Percentiles rank a stretch among this genome's conserved stretches.
Conservation (phyloP, 257 asterid species). For the Coffea canephora region DNA sequence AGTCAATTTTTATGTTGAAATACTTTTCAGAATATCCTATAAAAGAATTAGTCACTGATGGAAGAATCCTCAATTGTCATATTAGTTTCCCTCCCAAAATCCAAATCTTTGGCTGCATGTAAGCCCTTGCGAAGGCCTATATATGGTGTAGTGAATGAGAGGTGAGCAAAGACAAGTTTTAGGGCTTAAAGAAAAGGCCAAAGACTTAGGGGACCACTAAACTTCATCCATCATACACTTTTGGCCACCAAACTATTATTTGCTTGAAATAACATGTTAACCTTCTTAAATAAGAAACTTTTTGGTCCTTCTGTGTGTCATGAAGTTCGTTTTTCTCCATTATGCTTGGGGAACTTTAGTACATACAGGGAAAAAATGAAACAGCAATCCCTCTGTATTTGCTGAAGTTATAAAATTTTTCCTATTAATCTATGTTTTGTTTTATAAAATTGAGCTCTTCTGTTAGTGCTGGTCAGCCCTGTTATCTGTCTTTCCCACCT, state of each 20-base stretch:
- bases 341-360: not conserved
- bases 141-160: not conserved
- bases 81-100: not conserved
- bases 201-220: not conserved
- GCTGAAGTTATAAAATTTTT: not conserved
- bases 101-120: not conserved
- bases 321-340: not conserved
- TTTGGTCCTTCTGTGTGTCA: not conserved
- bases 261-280: not conserved
- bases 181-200: not conserved
- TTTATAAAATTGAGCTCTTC: not conserved
- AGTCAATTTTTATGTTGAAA: conserved; percentile 20
- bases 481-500: not conserved
- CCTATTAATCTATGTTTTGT: not conserved
- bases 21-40: not conserved
- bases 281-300: not conserved
- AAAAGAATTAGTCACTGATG: not conserved
- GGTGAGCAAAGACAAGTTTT: not conserved
- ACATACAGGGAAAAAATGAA: not conserved
- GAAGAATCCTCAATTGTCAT: not conserved
- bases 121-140: not conserved
- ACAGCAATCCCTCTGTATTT: not conserved
- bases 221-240: not conserved
- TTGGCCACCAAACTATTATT: not conserved
- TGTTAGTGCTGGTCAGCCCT: not conserved